A percentile compares a stretch with the other conserved stretches of the same genome.
These are phyloP conservation scores for Achaetomium macrosporum DNA, from an alignment of 2,329 filamentous ascomycete genomes.

Conservation along the genomic window DNA sequence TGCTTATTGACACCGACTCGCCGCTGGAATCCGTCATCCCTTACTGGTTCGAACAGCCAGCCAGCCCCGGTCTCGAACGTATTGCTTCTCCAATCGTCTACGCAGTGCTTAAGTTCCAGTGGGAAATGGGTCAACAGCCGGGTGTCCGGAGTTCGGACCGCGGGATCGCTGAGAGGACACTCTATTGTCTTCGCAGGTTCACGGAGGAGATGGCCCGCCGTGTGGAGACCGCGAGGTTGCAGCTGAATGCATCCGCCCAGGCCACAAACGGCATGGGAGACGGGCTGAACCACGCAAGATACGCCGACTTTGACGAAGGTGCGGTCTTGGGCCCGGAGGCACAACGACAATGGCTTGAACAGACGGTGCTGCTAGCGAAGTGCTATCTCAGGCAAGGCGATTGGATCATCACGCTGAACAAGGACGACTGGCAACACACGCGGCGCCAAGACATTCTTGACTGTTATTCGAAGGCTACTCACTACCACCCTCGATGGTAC, in stretches of 20 bases:
- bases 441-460: conserved; percentile 81
- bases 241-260: conserved; percentile 38
- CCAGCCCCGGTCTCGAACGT: conserved; percentile 35
- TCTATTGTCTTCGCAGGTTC: conserved; percentile 56
- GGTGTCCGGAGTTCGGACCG: conserved; percentile 34
- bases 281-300: conserved; percentile 35
- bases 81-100: conserved; percentile 79
- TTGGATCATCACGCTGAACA: conserved; percentile 83
- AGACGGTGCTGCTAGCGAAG: conserved; percentile 75
- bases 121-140: conserved; percentile 71
- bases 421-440: conserved; percentile 82
- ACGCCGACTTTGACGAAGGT: conserved; percentile 48
- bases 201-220: conserved; percentile 53
- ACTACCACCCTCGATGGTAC: conserved; percentile 93
- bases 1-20: conserved; percentile 70
- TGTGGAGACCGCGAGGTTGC: conserved; percentile 48
- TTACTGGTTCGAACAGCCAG: conserved; percentile 46
- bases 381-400: conserved; percentile 95
- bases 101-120: conserved; percentile 95
- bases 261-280: conserved; percentile 37
- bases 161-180: conserved; percentile 46
- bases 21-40: conserved; percentile 56
- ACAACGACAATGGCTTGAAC: conserved; percentile 51
- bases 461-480: conserved; percentile 88
- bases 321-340: conserved; percentile 42